phyloP scores from a whole-genome alignment of 805 yeast genomes.

The Kodamaea hsintzibuensis region DNA sequence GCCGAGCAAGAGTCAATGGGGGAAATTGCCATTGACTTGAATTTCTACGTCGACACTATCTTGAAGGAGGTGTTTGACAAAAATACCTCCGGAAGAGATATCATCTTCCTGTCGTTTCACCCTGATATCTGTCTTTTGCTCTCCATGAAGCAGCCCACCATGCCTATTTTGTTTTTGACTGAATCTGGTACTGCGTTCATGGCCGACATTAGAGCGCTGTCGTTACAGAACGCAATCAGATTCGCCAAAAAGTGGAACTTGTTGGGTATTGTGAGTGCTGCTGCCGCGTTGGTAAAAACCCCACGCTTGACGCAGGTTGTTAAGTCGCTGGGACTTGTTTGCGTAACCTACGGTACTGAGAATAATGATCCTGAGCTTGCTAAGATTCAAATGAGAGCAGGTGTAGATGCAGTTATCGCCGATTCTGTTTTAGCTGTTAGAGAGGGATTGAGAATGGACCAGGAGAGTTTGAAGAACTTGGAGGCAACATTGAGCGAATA shows the following conservation, averaged over 20 bases:
- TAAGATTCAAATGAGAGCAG: conserved; percentile 83
- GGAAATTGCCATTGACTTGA: conserved; percentile 76
- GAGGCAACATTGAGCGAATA: conserved; percentile 17
- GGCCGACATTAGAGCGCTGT: conserved; percentile 88
- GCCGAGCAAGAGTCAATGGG: conserved; percentile 89
- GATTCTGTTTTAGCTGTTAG: conserved; percentile 94
- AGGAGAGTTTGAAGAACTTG: conserved; percentile 20
- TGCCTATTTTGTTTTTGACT: conserved; percentile 86
- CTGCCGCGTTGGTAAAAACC: conserved; percentile 80
- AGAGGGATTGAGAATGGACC: conserved; percentile 59
- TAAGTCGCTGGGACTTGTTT: conserved; percentile 85
- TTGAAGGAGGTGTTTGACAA: conserved; percentile 74
- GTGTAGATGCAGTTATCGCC: conserved; percentile 98
- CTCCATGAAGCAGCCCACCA: conserved; percentile 88
- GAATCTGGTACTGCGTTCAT: conserved; percentile 83
- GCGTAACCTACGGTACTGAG: conserved; percentile 85
- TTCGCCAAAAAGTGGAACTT: conserved; percentile 90
- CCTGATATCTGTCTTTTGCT: conserved; percentile 88
- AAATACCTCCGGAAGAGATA: conserved; percentile 74
- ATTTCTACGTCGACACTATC: conserved; percentile 86
- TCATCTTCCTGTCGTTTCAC: conserved; percentile 89
- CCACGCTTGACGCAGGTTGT: conserved; percentile 92
- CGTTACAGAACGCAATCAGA: conserved; percentile 86
- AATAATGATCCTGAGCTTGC: conserved; percentile 87
- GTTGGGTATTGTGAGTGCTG: conserved; percentile 89